phyloP scores from a whole-genome alignment of 2,329 filamentous ascomycete genomes.

The Alternaria sp. region DNA sequence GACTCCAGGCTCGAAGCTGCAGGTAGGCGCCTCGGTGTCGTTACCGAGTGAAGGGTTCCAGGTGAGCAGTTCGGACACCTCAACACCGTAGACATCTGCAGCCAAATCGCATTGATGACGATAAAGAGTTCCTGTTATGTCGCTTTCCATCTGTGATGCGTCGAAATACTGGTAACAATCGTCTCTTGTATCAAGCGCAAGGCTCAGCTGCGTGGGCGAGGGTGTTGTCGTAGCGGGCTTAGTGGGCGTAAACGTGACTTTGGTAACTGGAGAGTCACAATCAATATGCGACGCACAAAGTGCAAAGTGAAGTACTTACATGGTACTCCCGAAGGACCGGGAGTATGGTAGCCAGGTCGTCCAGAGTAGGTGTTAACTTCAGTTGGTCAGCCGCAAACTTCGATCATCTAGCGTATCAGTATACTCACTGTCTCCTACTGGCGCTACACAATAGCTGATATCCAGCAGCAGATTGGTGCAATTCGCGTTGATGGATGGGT shows the following conservation, averaged over 20 bases:
- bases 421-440: slow-evolving; percentile 2
- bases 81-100: too few relatives aligned
- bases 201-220: not conserved
- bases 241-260: not conserved
- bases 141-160: too few relatives aligned
- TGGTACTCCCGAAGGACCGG: not conserved
- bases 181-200: slow-evolving; percentile 1
- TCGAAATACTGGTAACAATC: not conserved
- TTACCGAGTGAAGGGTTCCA: too few relatives aligned
- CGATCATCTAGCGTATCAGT: too few relatives aligned
- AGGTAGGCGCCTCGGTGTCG: too few relatives aligned
- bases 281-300: too few relatives aligned
- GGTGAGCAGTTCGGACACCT: too few relatives aligned
- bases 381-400: not conserved
- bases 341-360: slow-evolving; percentile 1
- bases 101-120: too few relatives aligned
- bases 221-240: not conserved
- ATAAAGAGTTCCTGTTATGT: too few relatives aligned
- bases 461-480: slow-evolving; percentile 4
- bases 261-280: not conserved
- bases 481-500: slow-evolving; percentile 4
- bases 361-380: not conserved
- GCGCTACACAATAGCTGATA: slow-evolving; percentile 9
- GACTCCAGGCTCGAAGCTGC: not conserved
- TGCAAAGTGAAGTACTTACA: not conserved